A percentile compares a stretch with the other conserved stretches of the same genome.
These are phyloP conservation scores for Wallacemonas sp. DNA, from an alignment of 208 protist genomes.

Conservation along the genomic window DNA sequence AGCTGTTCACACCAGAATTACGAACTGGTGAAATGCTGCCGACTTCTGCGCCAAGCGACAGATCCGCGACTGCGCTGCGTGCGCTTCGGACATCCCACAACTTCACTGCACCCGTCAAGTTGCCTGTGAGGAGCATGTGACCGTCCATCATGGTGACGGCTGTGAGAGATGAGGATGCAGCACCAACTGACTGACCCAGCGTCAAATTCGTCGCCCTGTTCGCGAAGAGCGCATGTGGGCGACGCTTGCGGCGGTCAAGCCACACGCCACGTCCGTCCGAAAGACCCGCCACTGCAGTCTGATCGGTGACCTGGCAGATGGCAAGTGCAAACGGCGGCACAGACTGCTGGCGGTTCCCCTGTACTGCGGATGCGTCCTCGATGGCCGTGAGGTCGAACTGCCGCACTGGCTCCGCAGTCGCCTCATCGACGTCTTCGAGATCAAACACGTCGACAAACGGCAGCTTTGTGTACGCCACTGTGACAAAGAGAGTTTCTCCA, in stretches of 20 bases:
- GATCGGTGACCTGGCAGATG: constrained; percentile 32
- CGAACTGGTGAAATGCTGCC: constrained; percentile 19
- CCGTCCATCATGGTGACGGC: constrained; percentile 20
- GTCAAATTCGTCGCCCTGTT: not conserved
- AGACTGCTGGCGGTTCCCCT: not conserved
- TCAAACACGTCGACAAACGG: constrained; percentile 72
- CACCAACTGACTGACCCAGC: not conserved
- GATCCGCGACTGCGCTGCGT: constrained; percentile 16
- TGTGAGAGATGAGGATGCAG: constrained; percentile 22
- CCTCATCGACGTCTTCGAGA: constrained; percentile 76
- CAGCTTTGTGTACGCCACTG: constrained; percentile 40
- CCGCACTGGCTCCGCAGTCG: constrained; percentile 38
- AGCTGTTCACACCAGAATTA: not conserved
- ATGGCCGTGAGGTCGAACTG: constrained; percentile 35
- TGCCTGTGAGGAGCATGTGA: constrained; percentile 44
- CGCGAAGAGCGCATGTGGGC: not conserved
- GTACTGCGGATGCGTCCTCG: constrained; percentile 4
- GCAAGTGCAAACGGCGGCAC: constrained; percentile 22
- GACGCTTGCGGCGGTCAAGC: constrained; percentile 33
- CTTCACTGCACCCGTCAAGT: constrained; percentile 40
- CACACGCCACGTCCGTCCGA: constrained; percentile 48
- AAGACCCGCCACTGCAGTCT: constrained; percentile 40
- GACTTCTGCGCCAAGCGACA: constrained; percentile 23
- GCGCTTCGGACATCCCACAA: constrained; percentile 62
- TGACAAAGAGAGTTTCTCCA: constrained; percentile 39